phyloP scores from a whole-genome alignment of 306 rosid species.

The Begonia fuchsioides region DNA sequence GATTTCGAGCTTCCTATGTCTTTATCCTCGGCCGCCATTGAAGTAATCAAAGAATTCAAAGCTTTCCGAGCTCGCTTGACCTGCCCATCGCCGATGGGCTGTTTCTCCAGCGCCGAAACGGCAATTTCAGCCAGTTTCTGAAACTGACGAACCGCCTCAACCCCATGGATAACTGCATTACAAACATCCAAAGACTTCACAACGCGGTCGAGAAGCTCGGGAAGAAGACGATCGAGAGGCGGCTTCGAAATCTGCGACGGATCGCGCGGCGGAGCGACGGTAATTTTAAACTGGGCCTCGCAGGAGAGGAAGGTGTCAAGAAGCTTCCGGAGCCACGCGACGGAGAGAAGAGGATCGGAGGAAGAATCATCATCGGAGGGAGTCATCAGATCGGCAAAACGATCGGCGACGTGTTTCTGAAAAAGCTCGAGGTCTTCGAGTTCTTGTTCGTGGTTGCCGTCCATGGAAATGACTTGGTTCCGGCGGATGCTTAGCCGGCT shows the following conservation, averaged over 20 bases:
- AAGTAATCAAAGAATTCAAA: slow-evolving; percentile 27
- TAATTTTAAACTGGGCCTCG: slow-evolving; percentile 84
- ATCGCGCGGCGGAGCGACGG: slow-evolving; percentile 57
- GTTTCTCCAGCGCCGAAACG: slow-evolving; percentile 39
- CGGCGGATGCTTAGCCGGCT: slow-evolving; percentile 80
- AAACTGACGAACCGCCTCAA: slow-evolving; percentile 51
- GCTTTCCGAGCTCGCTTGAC: slow-evolving; percentile 78
- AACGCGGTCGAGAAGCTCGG: slow-evolving; percentile 59
- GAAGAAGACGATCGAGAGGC: slow-evolving; percentile 67
- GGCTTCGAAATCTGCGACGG: slow-evolving; percentile 51
- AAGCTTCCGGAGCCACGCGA: slow-evolving; percentile 56
- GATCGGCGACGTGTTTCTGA: slow-evolving; percentile 55
- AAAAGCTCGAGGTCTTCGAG: slow-evolving; percentile 75
- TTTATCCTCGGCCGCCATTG: slow-evolving; percentile 50
- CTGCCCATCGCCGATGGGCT: slow-evolving; percentile 75
- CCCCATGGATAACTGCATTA: slow-evolving; percentile 61
- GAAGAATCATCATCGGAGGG: slow-evolving; percentile 28
- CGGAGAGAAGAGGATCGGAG: slow-evolving; percentile 36
- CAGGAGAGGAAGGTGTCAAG: slow-evolving; percentile 73
- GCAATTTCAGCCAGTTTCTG: slow-evolving; percentile 76
- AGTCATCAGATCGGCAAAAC: slow-evolving; percentile 44
- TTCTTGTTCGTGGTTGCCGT: slow-evolving; percentile 58
- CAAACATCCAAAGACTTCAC: slow-evolving; percentile 73
- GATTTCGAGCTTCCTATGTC: slow-evolving; percentile 26
- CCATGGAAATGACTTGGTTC: slow-evolving; percentile 85